These are phyloP conservation scores for Amoebophrya sp. DNA, from an alignment of 169 alveolate genomes.

Conservation along the genomic window DNA sequence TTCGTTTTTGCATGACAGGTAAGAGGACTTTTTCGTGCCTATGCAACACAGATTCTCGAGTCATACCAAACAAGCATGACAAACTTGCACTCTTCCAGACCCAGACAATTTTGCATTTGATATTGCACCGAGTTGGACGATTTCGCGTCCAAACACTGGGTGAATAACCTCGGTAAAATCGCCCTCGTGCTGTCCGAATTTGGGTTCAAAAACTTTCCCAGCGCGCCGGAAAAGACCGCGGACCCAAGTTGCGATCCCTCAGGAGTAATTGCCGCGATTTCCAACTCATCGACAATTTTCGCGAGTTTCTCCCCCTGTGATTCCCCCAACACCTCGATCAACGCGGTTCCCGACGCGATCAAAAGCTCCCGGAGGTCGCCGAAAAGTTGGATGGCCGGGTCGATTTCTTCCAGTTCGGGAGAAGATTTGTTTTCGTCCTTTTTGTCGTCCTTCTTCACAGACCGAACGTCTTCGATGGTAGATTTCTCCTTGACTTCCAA, in stretches of 20 bases:
- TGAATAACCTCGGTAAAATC: not conserved
- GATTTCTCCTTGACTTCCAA: not conserved
- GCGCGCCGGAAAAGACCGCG: not conserved
- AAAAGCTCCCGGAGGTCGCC: not conserved
- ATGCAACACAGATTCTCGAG: too few species aligned
- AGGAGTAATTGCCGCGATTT: not conserved
- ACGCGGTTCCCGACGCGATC: not conserved
- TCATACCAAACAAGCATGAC: too few species aligned
- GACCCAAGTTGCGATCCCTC: not conserved
- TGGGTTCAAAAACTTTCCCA: not conserved
- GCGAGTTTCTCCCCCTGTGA: not conserved
- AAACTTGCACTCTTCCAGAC: too few species aligned
- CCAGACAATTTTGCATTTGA: too few species aligned
- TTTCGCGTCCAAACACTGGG: not conserved
- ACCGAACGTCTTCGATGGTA: not conserved
- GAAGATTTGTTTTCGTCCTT: too few species aligned
- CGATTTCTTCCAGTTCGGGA: not conserved
- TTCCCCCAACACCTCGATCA: not conserved
- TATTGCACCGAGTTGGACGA: not conserved
- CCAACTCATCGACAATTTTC: not conserved
- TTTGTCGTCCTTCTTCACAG: not conserved
- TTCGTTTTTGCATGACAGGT: too few species aligned
- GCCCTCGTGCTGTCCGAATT: not conserved
- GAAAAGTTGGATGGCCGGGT: not conserved
- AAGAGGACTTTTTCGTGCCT: too few species aligned